Evolutionary conservation across 257 asterid genomes (phyloP).

Genomic region (Capsicum rhomboideum): DNA sequence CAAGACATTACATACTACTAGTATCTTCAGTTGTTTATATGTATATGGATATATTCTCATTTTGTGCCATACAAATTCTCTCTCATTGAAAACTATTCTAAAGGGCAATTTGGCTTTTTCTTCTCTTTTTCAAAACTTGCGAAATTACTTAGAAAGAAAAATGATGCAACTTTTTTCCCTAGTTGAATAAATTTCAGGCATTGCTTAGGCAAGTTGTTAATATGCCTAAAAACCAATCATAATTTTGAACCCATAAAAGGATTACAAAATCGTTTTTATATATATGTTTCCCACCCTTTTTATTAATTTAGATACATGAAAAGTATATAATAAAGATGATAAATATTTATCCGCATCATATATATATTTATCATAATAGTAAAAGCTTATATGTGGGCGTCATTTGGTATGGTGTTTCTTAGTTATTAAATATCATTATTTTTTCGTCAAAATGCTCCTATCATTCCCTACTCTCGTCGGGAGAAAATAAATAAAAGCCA

Average conservation of each 20-base stretch:
- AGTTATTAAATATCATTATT: constrained; percentile 7
- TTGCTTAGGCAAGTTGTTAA: not conserved
- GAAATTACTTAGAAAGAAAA: not conserved
- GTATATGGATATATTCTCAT: not conserved
- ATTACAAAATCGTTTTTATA: not conserved
- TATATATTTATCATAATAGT: too few species aligned
- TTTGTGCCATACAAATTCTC: not conserved
- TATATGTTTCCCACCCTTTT: not conserved
- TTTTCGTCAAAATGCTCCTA: constrained; percentile 6
- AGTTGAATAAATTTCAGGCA: too few species aligned
- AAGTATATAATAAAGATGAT: not conserved
- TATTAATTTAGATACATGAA: not conserved
- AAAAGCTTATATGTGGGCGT: too few species aligned
- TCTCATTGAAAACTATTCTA: not conserved
- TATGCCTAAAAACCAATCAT: not conserved
- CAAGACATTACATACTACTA: not conserved
- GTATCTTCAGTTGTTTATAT: not conserved
- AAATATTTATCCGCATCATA: too few species aligned
- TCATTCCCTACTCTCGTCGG: not conserved
- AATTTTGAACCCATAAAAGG: not conserved
- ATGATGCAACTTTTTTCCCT: not conserved
- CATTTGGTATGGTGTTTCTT: not conserved
- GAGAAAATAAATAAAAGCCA: not conserved
- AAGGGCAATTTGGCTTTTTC: not conserved
- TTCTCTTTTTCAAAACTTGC: not conserved